Evolutionary conservation across 495 filamentous ascomycete genomes (phyloP).

Genomic region (Penicillium goetzii): DNA sequence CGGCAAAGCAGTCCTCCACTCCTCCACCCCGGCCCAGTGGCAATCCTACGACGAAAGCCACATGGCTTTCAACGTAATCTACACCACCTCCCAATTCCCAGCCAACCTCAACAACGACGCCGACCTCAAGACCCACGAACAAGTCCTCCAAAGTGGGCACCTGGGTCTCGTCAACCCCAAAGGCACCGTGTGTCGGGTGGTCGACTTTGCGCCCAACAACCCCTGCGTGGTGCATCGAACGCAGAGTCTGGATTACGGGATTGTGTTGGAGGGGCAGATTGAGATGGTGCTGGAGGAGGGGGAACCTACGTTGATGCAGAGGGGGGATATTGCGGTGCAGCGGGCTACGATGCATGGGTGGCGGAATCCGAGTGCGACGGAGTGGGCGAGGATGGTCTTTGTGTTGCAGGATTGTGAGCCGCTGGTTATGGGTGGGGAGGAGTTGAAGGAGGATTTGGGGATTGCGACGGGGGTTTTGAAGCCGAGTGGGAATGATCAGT

Average conservation of each 20-base stretch:
- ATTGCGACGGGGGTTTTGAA: constrained; percentile 26
- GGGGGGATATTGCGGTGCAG: constrained; percentile 72
- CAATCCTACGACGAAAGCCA: constrained; percentile 23
- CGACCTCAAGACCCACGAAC: constrained; percentile 43
- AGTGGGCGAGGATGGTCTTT: constrained; percentile 62
- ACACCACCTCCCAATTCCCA: constrained; percentile 60
- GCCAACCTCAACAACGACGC: constrained; percentile 57
- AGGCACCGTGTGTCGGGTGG: constrained; percentile 58
- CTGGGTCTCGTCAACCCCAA: constrained; percentile 55
- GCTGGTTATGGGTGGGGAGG: constrained; percentile 45
- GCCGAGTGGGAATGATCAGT: constrained; percentile 53
- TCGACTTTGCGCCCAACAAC: constrained; percentile 67
- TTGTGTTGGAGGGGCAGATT: constrained; percentile 74
- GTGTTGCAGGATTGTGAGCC: constrained; percentile 56
- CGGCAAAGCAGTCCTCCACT: constrained; percentile 38
- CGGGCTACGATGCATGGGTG: constrained; percentile 57
- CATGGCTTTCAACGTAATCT: constrained; percentile 42
- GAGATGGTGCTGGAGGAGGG: constrained; percentile 75
- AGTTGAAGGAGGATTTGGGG: constrained; percentile 55
- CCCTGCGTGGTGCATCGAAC: constrained; percentile 71
- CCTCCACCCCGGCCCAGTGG: constrained; percentile 26
- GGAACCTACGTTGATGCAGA: constrained; percentile 64
- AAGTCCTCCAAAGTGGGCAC: constrained; percentile 38
- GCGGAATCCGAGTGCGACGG: constrained; percentile 42
- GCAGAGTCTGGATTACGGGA: constrained; percentile 72